phyloP scores from a whole-genome alignment of 2,329 filamentous ascomycete genomes.

The Stagonosporopsis cucurbitacearum region DNA sequence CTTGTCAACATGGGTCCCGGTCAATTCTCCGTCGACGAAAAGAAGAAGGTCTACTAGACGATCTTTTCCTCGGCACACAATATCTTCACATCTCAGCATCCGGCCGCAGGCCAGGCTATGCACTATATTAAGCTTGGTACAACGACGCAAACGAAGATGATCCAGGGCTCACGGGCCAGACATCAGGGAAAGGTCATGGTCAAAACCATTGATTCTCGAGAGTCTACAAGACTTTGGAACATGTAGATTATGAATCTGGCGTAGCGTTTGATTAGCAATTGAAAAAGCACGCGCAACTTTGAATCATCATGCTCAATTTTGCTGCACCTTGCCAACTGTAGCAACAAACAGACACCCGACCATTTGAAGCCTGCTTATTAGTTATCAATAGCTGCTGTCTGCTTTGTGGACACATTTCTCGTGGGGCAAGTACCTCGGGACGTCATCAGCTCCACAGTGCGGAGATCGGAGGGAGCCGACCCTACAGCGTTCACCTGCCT shows the following conservation, averaged over 20 bases:
- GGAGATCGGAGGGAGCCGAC: conserved; percentile 28
- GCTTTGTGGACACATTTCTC: conserved; percentile 14
- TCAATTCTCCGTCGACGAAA: conserved; percentile 98
- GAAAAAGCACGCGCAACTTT: conserved; percentile 24
- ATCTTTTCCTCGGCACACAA: not conserved
- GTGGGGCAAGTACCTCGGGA: conserved; percentile 2
- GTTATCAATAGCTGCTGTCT: not conserved
- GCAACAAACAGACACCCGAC: not conserved
- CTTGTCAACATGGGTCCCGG: conserved; percentile 98
- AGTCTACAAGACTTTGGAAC: conserved; percentile 19
- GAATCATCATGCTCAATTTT: conserved; percentile 10
- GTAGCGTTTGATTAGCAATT: conserved; percentile 34
- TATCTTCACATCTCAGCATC: conserved; percentile 18
- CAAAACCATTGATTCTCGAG: conserved; percentile 23
- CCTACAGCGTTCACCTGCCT: conserved; percentile 24
- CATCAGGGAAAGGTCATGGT: conserved; percentile 4
- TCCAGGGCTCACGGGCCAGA: conserved; percentile 6
- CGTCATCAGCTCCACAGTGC: conserved; percentile 21
- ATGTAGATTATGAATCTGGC: conserved; percentile 41
- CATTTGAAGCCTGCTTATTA: too few species aligned
- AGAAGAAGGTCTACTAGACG: conserved; percentile 98
- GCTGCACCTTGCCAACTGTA: not conserved
- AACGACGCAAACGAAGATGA: conserved; percentile 18
- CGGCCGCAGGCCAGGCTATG: conserved; percentile 15
- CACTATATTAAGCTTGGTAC: conserved; percentile 19